Conservation (phyloP, 768 basidiomycete species). For the Russula ochroleuca region DNA sequence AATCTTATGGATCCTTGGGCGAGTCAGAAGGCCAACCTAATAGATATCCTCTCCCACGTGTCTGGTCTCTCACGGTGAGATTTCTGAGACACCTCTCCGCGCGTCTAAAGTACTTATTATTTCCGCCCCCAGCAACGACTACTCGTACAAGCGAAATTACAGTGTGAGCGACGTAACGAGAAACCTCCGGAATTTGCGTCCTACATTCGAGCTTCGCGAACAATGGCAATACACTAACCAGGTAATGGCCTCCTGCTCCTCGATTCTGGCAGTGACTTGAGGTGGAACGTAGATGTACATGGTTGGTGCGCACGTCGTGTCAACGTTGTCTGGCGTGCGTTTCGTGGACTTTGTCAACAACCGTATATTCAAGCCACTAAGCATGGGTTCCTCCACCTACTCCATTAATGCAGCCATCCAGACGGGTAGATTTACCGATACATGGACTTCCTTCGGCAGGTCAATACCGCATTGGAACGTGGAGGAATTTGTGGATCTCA, state of each 20-base stretch:
- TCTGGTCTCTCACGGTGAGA: slow-evolving; percentile 39
- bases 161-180: slow-evolving; percentile 10
- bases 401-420: slow-evolving; percentile 34
- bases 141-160: slow-evolving; percentile 1
- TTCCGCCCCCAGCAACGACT: slow-evolving; percentile 13
- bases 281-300: slow-evolving; percentile 38
- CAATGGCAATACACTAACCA: slow-evolving; percentile 41
- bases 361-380: slow-evolving; percentile 41
- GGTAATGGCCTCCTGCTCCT: slow-evolving; percentile 25
- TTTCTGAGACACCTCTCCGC: background rate
- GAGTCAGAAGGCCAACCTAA: slow-evolving; percentile 36
- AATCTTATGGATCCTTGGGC: slow-evolving; percentile 42
- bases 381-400: slow-evolving; percentile 42
- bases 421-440: slow-evolving; percentile 36
- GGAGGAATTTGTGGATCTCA: slow-evolving; percentile 29
- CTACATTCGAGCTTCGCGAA: slow-evolving; percentile 39
- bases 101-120: background rate
- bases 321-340: slow-evolving; percentile 32
- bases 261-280: background rate
- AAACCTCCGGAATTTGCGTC: slow-evolving; percentile 34
- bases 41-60: slow-evolving; percentile 41
- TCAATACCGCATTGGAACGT: slow-evolving; percentile 35
- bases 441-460: slow-evolving; percentile 36
- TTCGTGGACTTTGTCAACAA: slow-evolving; percentile 41
- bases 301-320: slow-evolving; percentile 36